Base-by-base conservation (phyloP, 495 filamentous ascomycete species). In the Hyaloscypha bicolor region DNA sequence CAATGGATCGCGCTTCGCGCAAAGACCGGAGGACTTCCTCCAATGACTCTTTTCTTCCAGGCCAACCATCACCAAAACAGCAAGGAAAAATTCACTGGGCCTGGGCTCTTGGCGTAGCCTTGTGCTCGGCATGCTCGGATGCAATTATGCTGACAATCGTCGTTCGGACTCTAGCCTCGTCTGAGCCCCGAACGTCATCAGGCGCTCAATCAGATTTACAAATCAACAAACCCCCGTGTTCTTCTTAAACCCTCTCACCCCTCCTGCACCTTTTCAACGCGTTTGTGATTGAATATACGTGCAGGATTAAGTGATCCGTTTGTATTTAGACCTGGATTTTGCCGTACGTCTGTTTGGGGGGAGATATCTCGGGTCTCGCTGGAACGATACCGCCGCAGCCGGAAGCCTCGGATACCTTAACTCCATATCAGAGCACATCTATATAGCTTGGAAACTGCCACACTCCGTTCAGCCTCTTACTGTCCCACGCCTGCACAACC, bases 61-160 rank as follows among this genome's bases (percentile, higher is more conserved):
- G 4, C 42, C 6, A 45, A 45, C 6, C 8, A 14, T 16, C 11
- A 14, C 42, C 42, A 48, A 48, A 48, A 16, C 42, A 48, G 42
- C 42, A 48, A 48, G 16, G 1, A 37, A 6, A 37, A 25, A 25
- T 25, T 0, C 35, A 37, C 35, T 37, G 35, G 35, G 35, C 6
- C 35, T 37, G 35, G 12, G 3, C 8, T 14, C 39, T 37, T 42
- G 16, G 19, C 12, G 30, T 60, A 61, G 59, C 59, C 59, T 61
- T 33, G 53, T n/a, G 33, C 37, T 48, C 59, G 59, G 59, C 59
- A 2, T 61, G 9, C 35, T 45, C 59, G 59, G 59, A 48, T 48
- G 42, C 42, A 48, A 48, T 48, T 48, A 4, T 48, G 42, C 42
- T 48, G 9, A 48, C 42, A 48, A 48, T 16, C 35, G 12, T 3